Evolutionary conservation across 768 basidiomycete species (phyloP), one percentile per base, ranked within the genome.

Genomic region (Mycena latifolia): DNA sequence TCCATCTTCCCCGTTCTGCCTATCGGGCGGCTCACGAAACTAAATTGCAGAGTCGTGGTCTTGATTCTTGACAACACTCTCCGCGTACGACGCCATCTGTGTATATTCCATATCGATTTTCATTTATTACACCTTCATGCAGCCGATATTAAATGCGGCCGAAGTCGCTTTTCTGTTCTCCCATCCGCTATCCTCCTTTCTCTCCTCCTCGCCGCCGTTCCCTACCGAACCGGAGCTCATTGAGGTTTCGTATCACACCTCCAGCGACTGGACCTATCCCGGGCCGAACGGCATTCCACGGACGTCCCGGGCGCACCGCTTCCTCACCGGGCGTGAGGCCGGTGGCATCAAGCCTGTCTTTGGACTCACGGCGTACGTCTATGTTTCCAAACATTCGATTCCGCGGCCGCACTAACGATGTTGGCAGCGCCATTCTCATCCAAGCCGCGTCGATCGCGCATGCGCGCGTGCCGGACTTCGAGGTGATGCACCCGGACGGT

Each of bases 301-400:
- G 72, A 43, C 78, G 84, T 43, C 74, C 35, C 15, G 93, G 25
- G 82, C 88, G 67, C 95, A 96, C 77, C 81, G 84, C 20, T 97
- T 97, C 80, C 81, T 95, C 55, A 97, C 95, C 1, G 95, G 95
- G 0, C 81, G 94, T 45, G 95, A 97, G 74, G 88, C 85, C 3
- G 89, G 90, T 17, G 94, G 95, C 0, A 86, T 94, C 17, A 96
- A 94, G 72, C 95, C 95, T n/a, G 87, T 96, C 0, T 93, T 89
- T 69, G 95, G 95, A 10, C 78, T 97, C 11, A 97, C 95, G 29
- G 89, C 94, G 94, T 96, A 75, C 67, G 92, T 85, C 37, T 17
- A 10, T 17, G 9, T 37, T 45, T 7, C n/a, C 14, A n/a, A n/a
- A n/a, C n/a, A n/a, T n/a, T n/a, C n/a, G n/a, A n/a, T n/a, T n/a